Evolutionary conservation across 371 early-diverging fungal species (phyloP), one percentile per base, ranked within the genome.

Genomic region (Thermomucor indicae-seudaticae): DNA sequence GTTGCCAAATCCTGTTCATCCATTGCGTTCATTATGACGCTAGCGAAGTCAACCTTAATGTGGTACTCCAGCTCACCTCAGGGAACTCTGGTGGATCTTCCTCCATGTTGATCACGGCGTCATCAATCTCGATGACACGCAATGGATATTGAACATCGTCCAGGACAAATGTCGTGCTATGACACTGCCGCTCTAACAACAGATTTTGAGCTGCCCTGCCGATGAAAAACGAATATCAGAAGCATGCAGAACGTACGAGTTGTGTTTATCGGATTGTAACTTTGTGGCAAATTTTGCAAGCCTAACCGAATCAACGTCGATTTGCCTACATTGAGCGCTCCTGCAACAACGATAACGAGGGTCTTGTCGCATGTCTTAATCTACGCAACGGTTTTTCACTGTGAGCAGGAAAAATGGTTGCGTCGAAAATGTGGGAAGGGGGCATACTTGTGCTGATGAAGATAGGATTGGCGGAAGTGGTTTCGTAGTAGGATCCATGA

Each of bases 271-370:
- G 61, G 52, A 34, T 62, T 53, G 31, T 60, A 48, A 39, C 58
- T 62, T 25, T 55, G 43, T 43, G 47, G 49, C 49, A 62, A 55
- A 42, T 62, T 48, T 46, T 65, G 58, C 35, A 62, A 35, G 12
- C 65, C 68, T 31, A 65, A 49, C 27, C 58, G 53, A 25, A 71
- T 71, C 38, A 71, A 44, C 3, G 72, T 62, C 20, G 72, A 65
- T 39, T 68, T 72, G 34, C 69, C 72, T 34, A 68, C 47, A 40
- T 68, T 65, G 19, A 52, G 25, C 11, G 59, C 52, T 4, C 72
- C 72, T 47, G 52, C 49, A 35, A 71, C 59, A 24, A 60, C 63
- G 40, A 71, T 47, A 4, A 60, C 59, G 31, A 62, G 23, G 14
- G 60, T 52, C 38, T 43, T 58, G n/a, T n/a, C n/a, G n/a, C n/a